Percentiles rank a stretch among this genome's conserved stretches.
Conservation (phyloP, 371 early-diverging fungal species). For the Rhizopus delemar region DNA sequence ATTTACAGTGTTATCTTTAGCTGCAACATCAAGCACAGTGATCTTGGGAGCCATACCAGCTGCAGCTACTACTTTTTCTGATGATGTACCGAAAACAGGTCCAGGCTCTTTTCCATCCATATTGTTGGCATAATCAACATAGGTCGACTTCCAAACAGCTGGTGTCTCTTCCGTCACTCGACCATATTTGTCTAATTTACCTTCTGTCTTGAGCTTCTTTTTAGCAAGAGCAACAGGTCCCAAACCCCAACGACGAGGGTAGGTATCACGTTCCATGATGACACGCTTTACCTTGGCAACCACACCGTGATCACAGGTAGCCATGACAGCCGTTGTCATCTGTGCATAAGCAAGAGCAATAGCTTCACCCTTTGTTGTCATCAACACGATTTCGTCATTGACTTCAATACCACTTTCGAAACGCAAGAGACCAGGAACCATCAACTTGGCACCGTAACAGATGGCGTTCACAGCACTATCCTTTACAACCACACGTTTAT, state of each 20-base stretch:
- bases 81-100: conserved; percentile 37
- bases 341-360: conserved; percentile 96
- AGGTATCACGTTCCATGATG: conserved; percentile 99
- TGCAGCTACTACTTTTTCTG: conserved; percentile 38
- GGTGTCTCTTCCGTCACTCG: conserved; percentile 86
- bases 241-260: conserved; percentile 97
- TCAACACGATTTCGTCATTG: conserved; percentile 94
- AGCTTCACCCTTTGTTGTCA: conserved; percentile 99
- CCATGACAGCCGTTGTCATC: conserved; percentile 90
- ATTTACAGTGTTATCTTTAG: conserved; percentile 28
- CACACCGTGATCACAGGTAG: conserved; percentile 82
- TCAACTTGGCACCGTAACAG: conserved; percentile 99
- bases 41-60: conserved; percentile 44
- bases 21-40: conserved; percentile 40
- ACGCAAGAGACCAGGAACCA: conserved; percentile 97
- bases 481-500: conserved; percentile 99
- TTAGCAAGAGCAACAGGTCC: conserved; percentile 93
- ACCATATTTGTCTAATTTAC: conserved; percentile 96
- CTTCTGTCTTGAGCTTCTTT: conserved; percentile 96
- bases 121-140: conserved; percentile 70
- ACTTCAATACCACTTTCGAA: conserved; percentile 97
- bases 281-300: conserved; percentile 99
- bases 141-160: conserved; percentile 68
- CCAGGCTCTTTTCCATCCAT: conserved; percentile 43
- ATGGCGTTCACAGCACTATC: conserved; percentile 99